A percentile compares a stretch with the other conserved stretches of the same genome.
phyloP scores from a whole-genome alignment of 2,329 filamentous ascomycete species.

The Emmonsiellopsis sp. region DNA sequence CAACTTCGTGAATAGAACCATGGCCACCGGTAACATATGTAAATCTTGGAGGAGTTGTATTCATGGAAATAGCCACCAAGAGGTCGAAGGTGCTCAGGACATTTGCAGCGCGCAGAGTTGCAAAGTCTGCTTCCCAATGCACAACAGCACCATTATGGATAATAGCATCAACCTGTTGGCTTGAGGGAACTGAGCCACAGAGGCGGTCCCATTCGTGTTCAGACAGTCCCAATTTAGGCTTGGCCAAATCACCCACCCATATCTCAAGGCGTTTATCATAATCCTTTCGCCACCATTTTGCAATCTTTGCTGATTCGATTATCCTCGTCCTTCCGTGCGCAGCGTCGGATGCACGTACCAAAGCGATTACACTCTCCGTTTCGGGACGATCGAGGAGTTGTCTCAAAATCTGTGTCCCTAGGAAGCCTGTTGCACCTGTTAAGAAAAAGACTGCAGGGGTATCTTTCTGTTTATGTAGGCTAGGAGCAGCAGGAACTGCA shows the following conservation, averaged over 20 bases:
- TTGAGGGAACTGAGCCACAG: constrained; percentile 2
- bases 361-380: constrained; percentile 13
- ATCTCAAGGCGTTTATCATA: constrained; percentile 10
- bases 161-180: constrained; percentile 10
- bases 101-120: constrained; percentile 12
- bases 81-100: neutral
- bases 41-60: constrained; percentile 10
- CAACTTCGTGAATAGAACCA: constrained; percentile 3
- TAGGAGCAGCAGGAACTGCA: neutral
- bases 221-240: constrained; percentile 8
- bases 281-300: constrained; percentile 15
- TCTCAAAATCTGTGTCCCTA: constrained; percentile 15
- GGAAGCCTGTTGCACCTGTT: constrained; percentile 13
- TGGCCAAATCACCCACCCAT: constrained; percentile 11
- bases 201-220: constrained; percentile 15
- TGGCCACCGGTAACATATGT: constrained; percentile 22
- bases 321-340: constrained; percentile 9
- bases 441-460: neutral
- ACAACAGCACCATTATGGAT: constrained; percentile 19
- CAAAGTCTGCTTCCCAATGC: constrained; percentile 13
- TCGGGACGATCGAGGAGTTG: constrained; percentile 9
- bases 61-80: neutral
- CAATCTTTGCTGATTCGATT: constrained; percentile 7
- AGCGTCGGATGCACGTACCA: constrained; percentile 11
- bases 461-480: neutral